phyloP scores from a whole-genome alignment of 1,284 basidiomycete genomes.

The Bjerkandera adusta region DNA sequence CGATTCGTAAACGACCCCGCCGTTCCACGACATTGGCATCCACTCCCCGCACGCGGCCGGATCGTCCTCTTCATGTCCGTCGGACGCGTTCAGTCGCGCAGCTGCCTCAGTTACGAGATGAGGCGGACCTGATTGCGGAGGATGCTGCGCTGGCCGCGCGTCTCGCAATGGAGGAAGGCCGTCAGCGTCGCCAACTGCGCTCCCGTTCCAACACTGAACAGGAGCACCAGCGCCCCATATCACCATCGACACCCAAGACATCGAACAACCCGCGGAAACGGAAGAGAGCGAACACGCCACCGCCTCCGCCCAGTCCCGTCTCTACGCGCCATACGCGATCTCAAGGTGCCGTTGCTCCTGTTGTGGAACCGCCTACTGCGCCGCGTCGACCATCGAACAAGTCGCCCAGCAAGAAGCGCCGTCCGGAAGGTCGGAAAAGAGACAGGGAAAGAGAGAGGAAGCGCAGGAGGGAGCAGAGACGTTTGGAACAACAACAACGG shows the following conservation, averaged over 20 bases:
- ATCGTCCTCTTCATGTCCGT: background rate
- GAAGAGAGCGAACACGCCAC: slow-evolving; percentile 42
- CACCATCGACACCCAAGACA: slow-evolving; percentile 18
- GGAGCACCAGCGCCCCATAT: slow-evolving; percentile 19
- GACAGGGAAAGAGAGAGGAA: background rate
- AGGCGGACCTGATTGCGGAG: slow-evolving; percentile 23
- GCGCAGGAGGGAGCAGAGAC: background rate
- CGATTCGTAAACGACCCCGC: background rate
- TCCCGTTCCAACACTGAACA: slow-evolving; percentile 28
- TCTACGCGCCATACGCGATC: slow-evolving; percentile 16
- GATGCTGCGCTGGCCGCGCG: slow-evolving; percentile 39
- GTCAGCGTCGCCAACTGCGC: slow-evolving; percentile 32
- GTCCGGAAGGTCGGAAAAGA: slow-evolving; percentile 1
- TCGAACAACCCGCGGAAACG: slow-evolving; percentile 39
- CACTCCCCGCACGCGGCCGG: background rate
- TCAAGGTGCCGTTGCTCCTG: slow-evolving; percentile 1
- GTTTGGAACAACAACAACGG: too few species aligned
- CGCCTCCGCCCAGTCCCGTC: slow-evolving; percentile 21
- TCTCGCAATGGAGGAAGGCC: slow-evolving; percentile 37
- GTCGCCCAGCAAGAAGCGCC: slow-evolving; percentile 7
- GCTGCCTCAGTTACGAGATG: background rate
- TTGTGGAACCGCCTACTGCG: background rate
- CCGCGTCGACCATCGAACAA: slow-evolving; percentile 7
- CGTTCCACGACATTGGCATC: slow-evolving; percentile 1
- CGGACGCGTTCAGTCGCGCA: slow-evolving; percentile 9